Conservation (phyloP, 805 yeast species). For the Pichia nakasei region DNA sequence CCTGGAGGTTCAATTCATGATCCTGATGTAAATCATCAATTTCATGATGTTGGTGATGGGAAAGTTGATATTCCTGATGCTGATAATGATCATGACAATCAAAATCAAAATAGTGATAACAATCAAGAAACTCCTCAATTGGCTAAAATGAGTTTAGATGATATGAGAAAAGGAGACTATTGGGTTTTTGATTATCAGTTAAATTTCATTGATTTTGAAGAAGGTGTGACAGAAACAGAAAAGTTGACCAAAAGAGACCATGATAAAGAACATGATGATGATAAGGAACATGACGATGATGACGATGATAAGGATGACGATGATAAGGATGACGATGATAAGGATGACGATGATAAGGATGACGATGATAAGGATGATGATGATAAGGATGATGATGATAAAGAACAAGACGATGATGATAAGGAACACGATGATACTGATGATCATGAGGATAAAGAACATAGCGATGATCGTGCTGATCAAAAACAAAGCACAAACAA, state of each 20-base stretch:
- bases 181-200: conserved; percentile 18
- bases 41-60: neutral
- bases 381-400: neutral
- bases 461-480: neutral
- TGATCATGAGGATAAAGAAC: neutral
- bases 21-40: neutral
- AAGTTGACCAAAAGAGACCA: neutral
- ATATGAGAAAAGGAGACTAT: conserved; percentile 23
- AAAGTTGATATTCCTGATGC: neutral
- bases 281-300: neutral
- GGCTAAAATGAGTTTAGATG: conserved; percentile 20
- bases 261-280: neutral
- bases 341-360: conserved; percentile 13
- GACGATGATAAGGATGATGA: conserved; percentile 8
- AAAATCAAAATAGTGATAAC: neutral
- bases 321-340: neutral
- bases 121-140: neutral
- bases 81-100: neutral
- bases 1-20: conserved; percentile 7
- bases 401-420: conserved; percentile 1
- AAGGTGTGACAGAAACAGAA: neutral
- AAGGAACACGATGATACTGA: neutral
- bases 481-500: conserved; percentile 1
- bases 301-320: neutral
- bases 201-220: conserved; percentile 20